Base-by-base conservation (phyloP, 2,329 filamentous ascomycete genomes). In the Apiospora rasikravindrae region DNA sequence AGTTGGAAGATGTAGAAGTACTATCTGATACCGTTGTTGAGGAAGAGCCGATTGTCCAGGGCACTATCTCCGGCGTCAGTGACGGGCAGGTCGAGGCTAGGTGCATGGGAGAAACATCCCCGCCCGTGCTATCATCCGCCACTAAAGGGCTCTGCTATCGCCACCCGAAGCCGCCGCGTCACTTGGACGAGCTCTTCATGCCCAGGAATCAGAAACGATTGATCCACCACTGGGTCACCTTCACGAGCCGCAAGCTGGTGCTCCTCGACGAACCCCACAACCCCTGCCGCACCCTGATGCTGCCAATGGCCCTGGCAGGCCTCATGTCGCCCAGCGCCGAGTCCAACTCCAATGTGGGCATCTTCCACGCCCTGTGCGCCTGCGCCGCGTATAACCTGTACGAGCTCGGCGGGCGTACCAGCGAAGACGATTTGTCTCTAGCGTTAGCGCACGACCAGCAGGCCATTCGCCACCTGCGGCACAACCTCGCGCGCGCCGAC, bases 331-430 rank as follows among this genome's bases (percentile, higher is more conserved):
- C 51, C 33, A 72, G 73, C 2, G 53, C 71, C 1, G 73, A 73
- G 22, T 78, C 76, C 16, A 77, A 71, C 16, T 72, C 76, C 24
- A 71, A 77, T 47, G 73, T 78, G 4, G 75, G 74, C 26, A 76
- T 74, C 2, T 78, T 78, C 64, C 77, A 78, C 44, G 77, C 76
- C 45, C 69, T 78, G 22, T 78, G 84, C 22, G 82, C 85, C 0
- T 82, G 82, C 5, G 83, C 84, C 4, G 82, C 82, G 0, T 82
- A 84, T 68, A 78, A 81, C 24, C 73, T 84, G 0, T 83, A 82
- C 73, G 84, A 83, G 79, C 81, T 85, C 61, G 81, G 83, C 0
- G 73, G 73, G 8, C 67, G 73, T 3, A 45, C 42, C 14, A 53
- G 47, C 10, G 73, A 75, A 1, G 45, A 75, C 33, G 75, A 78